Conservation (phyloP, 129 eudicot genomes). For the Chrysanthemum seticuspe region DNA sequence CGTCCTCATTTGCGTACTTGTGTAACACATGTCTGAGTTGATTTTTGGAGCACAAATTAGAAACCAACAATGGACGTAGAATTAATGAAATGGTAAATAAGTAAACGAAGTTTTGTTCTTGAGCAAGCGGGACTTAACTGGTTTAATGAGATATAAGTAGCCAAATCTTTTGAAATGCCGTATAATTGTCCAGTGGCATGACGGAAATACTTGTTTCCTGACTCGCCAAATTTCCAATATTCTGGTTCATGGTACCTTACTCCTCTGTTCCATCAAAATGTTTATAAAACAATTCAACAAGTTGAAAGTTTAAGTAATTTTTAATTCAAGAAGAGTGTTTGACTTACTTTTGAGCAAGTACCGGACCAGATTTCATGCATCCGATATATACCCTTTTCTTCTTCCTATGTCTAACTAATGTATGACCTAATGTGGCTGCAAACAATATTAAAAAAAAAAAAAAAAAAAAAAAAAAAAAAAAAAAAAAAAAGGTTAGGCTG, state of each 20-base stretch:
- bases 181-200: slow-evolving; percentile 95
- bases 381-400: slow-evolving; percentile 80
- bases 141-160: slow-evolving; percentile 77
- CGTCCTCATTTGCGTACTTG: slow-evolving; percentile 89
- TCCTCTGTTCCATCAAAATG: slow-evolving; percentile 55
- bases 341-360: slow-evolving; percentile 84
- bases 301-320: background rate
- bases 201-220: slow-evolving; percentile 90
- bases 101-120: background rate
- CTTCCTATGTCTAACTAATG: slow-evolving; percentile 70
- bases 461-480: too few species aligned
- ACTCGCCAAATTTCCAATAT: slow-evolving; percentile 92
- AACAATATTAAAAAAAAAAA: slow-evolving; percentile 12
- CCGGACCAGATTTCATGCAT: slow-evolving; percentile 97
- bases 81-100: background rate
- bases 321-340: slow-evolving; percentile 8
- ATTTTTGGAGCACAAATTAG: slow-evolving; percentile 15
- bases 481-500: too few species aligned
- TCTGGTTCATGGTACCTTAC: slow-evolving; percentile 95
- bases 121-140: slow-evolving; percentile 49
- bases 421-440: slow-evolving; percentile 86
- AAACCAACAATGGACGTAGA: background rate
- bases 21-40: slow-evolving; percentile 70
- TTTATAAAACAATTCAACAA: slow-evolving; percentile 11
- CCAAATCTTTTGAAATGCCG: slow-evolving; percentile 87